Conservation (phyloP, 1,284 basidiomycete species). For the Porodaedalea pini region DNA sequence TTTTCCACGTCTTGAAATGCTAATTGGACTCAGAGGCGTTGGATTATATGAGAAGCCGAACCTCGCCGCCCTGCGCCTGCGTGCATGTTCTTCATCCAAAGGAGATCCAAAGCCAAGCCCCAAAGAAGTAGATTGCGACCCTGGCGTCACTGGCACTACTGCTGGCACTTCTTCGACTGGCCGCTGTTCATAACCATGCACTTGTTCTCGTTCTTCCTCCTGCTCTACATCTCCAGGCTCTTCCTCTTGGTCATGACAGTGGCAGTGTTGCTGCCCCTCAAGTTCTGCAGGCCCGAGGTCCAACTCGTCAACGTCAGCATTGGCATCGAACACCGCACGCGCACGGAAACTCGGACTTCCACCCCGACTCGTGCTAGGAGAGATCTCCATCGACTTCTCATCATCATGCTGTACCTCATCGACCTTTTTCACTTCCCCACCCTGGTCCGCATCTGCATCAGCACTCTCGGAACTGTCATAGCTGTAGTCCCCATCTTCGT, state of each 20-base stretch:
- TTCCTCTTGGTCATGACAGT: background rate
- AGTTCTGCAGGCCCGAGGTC: background rate
- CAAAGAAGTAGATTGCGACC: too few species aligned
- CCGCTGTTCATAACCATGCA: background rate
- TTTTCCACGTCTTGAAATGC: background rate
- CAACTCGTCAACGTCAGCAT: background rate
- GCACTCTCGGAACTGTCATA: background rate
- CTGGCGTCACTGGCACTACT: too few species aligned
- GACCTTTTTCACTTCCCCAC: background rate
- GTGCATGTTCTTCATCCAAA: background rate
- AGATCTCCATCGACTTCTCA: conserved; percentile 17
- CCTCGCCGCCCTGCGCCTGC: background rate
- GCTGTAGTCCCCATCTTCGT: background rate
- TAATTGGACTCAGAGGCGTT: background rate
- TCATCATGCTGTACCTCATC: background rate
- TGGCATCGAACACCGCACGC: background rate
- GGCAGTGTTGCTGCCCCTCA: background rate
- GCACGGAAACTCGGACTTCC: conserved; percentile 6
- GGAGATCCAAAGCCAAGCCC: too few species aligned
- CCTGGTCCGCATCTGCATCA: background rate
- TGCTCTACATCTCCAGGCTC: background rate
- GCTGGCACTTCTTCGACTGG: background rate
- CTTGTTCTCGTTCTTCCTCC: background rate
- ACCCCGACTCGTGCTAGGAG: conserved; percentile 4
- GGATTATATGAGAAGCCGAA: background rate